These are phyloP conservation scores for Talaromyces thailandensis DNA, from an alignment of 495 filamentous ascomycete genomes.

Conservation along the genomic window DNA sequence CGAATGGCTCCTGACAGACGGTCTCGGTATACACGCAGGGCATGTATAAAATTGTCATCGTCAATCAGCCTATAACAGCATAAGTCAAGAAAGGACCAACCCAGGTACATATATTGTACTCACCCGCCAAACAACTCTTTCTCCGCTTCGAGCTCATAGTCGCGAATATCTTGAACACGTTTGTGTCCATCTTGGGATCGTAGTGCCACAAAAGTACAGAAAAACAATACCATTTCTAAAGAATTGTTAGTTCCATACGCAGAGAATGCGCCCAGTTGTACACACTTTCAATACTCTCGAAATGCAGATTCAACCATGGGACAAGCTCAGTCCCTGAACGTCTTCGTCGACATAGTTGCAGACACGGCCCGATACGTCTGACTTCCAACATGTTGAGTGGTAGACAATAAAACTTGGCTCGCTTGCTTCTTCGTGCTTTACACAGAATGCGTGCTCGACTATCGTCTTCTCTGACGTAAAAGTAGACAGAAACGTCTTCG, in stretches of 20 bases:
- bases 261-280: not conserved
- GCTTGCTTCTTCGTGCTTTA: constrained; percentile 29
- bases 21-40: constrained; percentile 64
- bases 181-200: constrained; percentile 57
- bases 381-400: constrained; percentile 45
- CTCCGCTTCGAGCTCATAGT: constrained; percentile 56
- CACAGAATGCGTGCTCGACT: constrained; percentile 50
- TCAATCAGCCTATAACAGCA: constrained; percentile 50
- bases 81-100: not conserved
- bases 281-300: constrained; percentile 50
- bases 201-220: constrained; percentile 64
- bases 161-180: constrained; percentile 39
- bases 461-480: constrained; percentile 47
- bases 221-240: constrained; percentile 67
- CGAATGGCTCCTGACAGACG: constrained; percentile 49
- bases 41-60: constrained; percentile 62
- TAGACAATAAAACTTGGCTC: constrained; percentile 38
- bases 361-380: constrained; percentile 38
- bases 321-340: constrained; percentile 30
- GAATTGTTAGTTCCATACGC: not conserved
- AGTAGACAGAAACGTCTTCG: constrained; percentile 36
- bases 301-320: constrained; percentile 50
- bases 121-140: constrained; percentile 63
- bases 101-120: constrained; percentile 8
- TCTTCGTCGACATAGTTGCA: constrained; percentile 46